These are phyloP conservation scores for Starmera caribaea DNA, from an alignment of 805 yeast genomes.

Conservation along the genomic window DNA sequence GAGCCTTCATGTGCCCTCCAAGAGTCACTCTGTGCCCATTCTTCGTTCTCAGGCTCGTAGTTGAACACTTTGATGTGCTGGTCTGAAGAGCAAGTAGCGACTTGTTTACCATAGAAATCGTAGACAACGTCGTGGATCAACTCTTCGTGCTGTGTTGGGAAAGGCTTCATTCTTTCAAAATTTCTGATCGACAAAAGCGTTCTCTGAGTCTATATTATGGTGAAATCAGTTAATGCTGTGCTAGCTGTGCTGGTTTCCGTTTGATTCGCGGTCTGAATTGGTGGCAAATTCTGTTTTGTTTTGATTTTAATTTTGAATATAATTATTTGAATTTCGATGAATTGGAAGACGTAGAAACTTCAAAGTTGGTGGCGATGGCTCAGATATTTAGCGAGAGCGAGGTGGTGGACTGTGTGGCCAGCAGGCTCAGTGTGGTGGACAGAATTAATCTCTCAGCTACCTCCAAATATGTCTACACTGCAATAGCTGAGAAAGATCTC, in stretches of 20 bases:
- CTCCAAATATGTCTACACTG: conserved; percentile 1
- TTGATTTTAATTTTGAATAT: neutral
- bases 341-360: neutral
- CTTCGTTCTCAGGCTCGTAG: conserved; percentile 49
- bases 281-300: neutral
- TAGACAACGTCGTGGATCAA: conserved; percentile 83
- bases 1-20: conserved; percentile 96
- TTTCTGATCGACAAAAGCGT: no score
- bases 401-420: neutral
- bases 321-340: neutral
- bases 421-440: conserved; percentile 9
- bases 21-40: conserved; percentile 79
- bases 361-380: neutral
- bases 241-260: no score
- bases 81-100: conserved; percentile 94
- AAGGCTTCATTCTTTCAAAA: conserved; percentile 56
- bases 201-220: no score
- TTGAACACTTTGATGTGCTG: conserved; percentile 89
- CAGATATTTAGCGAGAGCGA: neutral
- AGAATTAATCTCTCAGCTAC: conserved; percentile 8
- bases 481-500: conserved; percentile 4
- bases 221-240: conserved; percentile 1
- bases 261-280: no score
- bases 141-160: conserved; percentile 88
- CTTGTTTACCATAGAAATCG: conserved; percentile 84